These are phyloP conservation scores for Cutaneotrichosporon spelunceum DNA, from an alignment of 1,284 basidiomycete genomes.

Conservation along the genomic window DNA sequence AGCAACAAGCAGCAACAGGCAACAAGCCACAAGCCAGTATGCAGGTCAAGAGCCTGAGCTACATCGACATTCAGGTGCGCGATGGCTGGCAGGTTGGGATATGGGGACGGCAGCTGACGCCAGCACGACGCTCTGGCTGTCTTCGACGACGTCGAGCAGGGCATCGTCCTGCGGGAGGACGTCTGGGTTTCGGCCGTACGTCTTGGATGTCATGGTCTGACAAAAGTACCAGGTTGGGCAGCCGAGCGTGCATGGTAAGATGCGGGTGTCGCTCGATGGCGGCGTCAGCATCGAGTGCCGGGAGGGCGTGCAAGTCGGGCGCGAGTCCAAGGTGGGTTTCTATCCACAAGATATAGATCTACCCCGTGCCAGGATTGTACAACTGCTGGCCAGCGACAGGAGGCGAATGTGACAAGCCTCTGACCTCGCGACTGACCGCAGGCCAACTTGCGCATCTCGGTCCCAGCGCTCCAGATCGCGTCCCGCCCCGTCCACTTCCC, in stretches of 20 bases:
- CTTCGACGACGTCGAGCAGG: constrained; percentile 51
- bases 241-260: constrained; percentile 46
- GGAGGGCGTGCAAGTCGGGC: constrained; percentile 37
- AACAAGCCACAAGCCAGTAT: too few relatives aligned
- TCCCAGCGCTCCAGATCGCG: constrained; percentile 31
- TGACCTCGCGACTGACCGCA: constrained; percentile 21
- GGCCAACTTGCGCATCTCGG: constrained; percentile 38
- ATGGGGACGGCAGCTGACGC: constrained; percentile 13
- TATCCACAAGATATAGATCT: too few relatives aligned
- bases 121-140: constrained; percentile 50
- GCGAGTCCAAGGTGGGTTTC: constrained; percentile 33
- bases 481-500: constrained; percentile 40
- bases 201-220: too few relatives aligned
- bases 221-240: constrained; percentile 40
- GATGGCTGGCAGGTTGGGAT: not conserved
- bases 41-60: constrained; percentile 30
- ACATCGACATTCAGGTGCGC: constrained; percentile 50
- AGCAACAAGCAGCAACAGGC: not conserved
- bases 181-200: constrained; percentile 50
- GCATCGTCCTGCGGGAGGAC: constrained; percentile 40
- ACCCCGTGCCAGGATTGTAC: not conserved
- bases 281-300: constrained; percentile 20
- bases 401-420: too few relatives aligned
- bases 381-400: too few relatives aligned
- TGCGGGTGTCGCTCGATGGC: constrained; percentile 31